A percentile compares a stretch with the other conserved stretches of the same genome.
These are phyloP conservation scores for Inosperma sp. DNA, from an alignment of 768 basidiomycete species.

Conservation along the genomic window DNA sequence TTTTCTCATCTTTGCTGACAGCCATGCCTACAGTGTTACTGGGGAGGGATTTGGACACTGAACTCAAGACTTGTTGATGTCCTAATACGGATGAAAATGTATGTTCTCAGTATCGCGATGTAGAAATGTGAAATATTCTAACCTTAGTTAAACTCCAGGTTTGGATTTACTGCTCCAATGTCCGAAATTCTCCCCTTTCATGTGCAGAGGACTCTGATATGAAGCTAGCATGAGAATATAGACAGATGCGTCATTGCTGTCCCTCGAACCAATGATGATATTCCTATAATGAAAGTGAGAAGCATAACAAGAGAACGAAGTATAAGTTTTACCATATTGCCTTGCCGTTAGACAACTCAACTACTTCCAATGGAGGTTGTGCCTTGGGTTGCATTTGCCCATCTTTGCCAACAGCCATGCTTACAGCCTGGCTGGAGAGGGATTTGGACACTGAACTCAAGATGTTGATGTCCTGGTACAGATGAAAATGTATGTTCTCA, in stretches of 20 bases:
- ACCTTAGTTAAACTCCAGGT: slow-evolving; percentile 72
- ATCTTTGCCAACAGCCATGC: slow-evolving; percentile 31
- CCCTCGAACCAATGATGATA: slow-evolving; percentile 79
- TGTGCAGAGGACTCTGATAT: slow-evolving; percentile 65
- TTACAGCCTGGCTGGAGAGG: slow-evolving; percentile 37
- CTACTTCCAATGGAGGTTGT: slow-evolving; percentile 65
- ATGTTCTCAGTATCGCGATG: too few relatives aligned
- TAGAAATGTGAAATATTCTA: slow-evolving; percentile 64
- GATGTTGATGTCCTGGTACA: too few relatives aligned
- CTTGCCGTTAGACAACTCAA: slow-evolving; percentile 83
- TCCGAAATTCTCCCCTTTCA: too few relatives aligned
- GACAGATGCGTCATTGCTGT: slow-evolving; percentile 65
- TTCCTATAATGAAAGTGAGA: slow-evolving; percentile 59
- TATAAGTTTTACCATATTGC: slow-evolving; percentile 84
- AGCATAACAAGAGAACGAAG: too few relatives aligned
- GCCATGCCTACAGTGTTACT: slow-evolving; percentile 35
- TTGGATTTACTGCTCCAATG: slow-evolving; percentile 63
- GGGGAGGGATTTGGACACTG: too few relatives aligned
- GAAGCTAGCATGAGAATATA: slow-evolving; percentile 69
- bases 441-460: too few relatives aligned
- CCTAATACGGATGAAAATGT: too few relatives aligned
- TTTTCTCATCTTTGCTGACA: slow-evolving; percentile 29
- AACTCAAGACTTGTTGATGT: too few relatives aligned
- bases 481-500: too few relatives aligned
- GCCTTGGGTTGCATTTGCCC: slow-evolving; percentile 29